Conservation (phyloP, 169 alveolate species). For the Plasmodium cynomolgi region DNA sequence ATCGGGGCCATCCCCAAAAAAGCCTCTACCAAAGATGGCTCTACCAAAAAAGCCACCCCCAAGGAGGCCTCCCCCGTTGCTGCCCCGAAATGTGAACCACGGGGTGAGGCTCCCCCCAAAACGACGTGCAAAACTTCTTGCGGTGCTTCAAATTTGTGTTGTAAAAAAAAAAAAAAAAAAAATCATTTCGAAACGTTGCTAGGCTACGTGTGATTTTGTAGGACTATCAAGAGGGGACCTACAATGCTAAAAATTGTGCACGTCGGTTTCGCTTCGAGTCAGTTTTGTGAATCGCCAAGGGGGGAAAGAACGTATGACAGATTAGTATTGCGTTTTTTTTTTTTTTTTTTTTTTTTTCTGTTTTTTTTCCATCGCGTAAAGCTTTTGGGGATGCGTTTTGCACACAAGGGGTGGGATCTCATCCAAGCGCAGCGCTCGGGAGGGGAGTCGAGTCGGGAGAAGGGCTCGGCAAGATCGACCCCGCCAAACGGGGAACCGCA, state of each 20-base stretch:
- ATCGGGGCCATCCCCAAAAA: no score
- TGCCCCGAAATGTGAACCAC: no score
- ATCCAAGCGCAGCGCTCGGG: not conserved
- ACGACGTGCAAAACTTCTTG: not conserved
- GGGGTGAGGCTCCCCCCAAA: not conserved
- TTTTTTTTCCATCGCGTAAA: not conserved
- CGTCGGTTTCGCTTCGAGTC: not conserved
- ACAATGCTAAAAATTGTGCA: not conserved
- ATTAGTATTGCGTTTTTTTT: not conserved
- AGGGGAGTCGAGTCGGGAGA: not conserved
- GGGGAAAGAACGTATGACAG: not conserved
- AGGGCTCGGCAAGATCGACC: not conserved
- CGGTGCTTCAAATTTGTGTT: not conserved
- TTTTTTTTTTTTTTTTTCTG: no score
- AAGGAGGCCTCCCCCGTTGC: no score
- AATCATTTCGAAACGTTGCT: not conserved
- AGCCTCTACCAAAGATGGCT: no score
- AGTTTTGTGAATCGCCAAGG: not conserved
- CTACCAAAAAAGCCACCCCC: no score
- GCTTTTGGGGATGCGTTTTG: not conserved
- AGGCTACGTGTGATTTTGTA: not conserved
- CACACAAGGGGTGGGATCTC: not conserved
- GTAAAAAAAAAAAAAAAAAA: no score
- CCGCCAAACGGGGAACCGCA: not conserved
- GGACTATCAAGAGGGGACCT: not conserved